Evolutionary conservation across 768 basidiomycete genomes (phyloP), one percentile per base, ranked within the genome.

Genomic region (Pisolithus marmoratus): DNA sequence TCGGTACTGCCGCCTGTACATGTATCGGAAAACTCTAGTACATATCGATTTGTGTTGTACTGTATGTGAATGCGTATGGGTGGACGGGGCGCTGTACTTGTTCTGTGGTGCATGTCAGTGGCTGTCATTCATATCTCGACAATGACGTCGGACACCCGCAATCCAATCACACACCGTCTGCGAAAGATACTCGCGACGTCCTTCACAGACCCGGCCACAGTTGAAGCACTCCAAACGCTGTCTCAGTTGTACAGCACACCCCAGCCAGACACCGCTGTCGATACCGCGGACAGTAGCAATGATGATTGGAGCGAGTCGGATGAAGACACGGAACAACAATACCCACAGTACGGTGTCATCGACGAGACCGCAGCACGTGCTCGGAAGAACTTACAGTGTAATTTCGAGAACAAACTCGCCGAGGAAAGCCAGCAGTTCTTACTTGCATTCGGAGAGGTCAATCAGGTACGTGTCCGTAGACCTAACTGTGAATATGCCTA

Each of bases 391-490:
- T 74, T 97, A 49, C 79, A 89, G 40, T 76, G 85, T 55, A 94
- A 97, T 65, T 82, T 95, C 65, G 94, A 97, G 64, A 76, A 72
- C 46, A 87, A 83, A 65, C 75, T 97, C 42, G 82, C 87, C 0
- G 82, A 87, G 48, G 90, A 90, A 5, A 94, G 92, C 58, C 77
- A 78, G 43, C 80, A 82, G 56, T 96, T 99, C 65, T 65, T 98
- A 51, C 77, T 80, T 24, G 92, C 89, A 0, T 87, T 98, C 55
- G 83, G 83, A 20, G 85, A 93, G 58, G 91, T 98, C 36, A 90
- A 97, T 72, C 78, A 90, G 71, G 95, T 95, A 66, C 58, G 90
- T 79, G 26, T 27, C 5, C 26, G 26, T 27, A 8, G 26, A 8
- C 8, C 8, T 27, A 8, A 8, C 8, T 9, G 11, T 44, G 49